These are phyloP conservation scores for Lecanoromycetidae sp. DNA, from an alignment of 2,329 filamentous ascomycete species.

Conservation along the genomic window DNA sequence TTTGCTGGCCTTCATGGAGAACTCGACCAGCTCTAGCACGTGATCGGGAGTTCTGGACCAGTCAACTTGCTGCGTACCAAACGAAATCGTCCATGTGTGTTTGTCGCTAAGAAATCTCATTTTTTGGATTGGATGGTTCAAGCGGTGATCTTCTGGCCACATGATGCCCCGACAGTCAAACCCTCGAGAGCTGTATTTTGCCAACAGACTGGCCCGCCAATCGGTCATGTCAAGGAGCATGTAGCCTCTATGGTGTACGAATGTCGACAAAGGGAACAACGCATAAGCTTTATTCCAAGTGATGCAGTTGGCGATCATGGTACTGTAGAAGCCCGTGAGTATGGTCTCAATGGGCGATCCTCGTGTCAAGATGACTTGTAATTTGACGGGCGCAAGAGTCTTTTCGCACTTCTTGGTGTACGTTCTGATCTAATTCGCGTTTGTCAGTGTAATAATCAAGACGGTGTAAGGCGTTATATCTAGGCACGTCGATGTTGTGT, in stretches of 20 bases:
- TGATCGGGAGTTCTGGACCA: not conserved
- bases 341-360: not conserved
- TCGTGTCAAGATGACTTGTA: fast-evolving
- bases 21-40: not conserved
- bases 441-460: no score
- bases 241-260: slow-evolving; percentile 1
- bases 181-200: not conserved
- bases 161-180: not conserved
- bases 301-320: slow-evolving; percentile 6
- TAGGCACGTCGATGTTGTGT: no score
- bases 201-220: no score
- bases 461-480: no score
- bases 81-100: slow-evolving; percentile 3
- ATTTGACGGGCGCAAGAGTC: no score
- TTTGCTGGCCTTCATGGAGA: no score
- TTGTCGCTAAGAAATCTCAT: not conserved
- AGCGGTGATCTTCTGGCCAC: not conserved
- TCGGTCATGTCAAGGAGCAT: not conserved
- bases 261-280: slow-evolving; percentile 12
- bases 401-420: no score
- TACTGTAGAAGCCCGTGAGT: not conserved
- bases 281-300: slow-evolving; percentile 15
- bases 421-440: no score
- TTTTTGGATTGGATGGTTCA: not conserved
- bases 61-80: not conserved